phyloP scores from a whole-genome alignment of 257 asterid genomes.

The Nicotiana otophora region DNA sequence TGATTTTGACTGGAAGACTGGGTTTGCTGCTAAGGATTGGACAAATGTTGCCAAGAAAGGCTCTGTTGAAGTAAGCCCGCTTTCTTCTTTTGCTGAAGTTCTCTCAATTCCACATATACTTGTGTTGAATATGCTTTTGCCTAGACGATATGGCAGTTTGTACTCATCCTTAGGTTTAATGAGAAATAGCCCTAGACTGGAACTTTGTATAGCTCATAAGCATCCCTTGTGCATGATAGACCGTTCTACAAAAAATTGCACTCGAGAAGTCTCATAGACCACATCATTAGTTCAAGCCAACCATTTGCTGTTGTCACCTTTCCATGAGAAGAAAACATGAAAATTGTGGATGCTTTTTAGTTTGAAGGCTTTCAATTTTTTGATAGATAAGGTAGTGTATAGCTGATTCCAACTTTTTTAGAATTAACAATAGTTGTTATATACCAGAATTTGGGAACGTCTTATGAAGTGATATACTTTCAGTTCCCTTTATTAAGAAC shows the following conservation, averaged over 20 bases:
- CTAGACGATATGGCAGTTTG: not conserved
- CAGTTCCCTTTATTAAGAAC: not conserved
- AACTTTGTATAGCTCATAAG: not conserved
- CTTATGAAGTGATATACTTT: not conserved
- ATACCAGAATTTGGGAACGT: not conserved
- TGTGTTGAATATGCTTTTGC: not conserved
- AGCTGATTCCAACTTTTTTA: not conserved
- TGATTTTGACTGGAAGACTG: conserved; percentile 92
- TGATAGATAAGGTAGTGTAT: not conserved
- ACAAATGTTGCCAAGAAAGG: conserved; percentile 83
- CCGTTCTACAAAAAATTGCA: not conserved
- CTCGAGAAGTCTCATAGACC: not conserved
- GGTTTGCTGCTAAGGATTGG: conserved; percentile 96
- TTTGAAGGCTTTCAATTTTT: not conserved
- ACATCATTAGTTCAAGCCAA: not conserved
- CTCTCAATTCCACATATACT: not conserved
- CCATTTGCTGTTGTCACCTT: not conserved
- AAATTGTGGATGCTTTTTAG: not conserved
- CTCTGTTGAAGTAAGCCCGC: conserved; percentile 69
- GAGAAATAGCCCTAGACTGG: not conserved
- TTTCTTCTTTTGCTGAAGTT: not conserved
- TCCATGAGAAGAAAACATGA: not conserved
- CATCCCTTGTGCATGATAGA: not conserved
- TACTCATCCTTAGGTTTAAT: not conserved
- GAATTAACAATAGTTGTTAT: not conserved